Evolutionary conservation across 2,329 filamentous ascomycete genomes (phyloP).

Genomic region (Paraconiothyrium brasiliense): DNA sequence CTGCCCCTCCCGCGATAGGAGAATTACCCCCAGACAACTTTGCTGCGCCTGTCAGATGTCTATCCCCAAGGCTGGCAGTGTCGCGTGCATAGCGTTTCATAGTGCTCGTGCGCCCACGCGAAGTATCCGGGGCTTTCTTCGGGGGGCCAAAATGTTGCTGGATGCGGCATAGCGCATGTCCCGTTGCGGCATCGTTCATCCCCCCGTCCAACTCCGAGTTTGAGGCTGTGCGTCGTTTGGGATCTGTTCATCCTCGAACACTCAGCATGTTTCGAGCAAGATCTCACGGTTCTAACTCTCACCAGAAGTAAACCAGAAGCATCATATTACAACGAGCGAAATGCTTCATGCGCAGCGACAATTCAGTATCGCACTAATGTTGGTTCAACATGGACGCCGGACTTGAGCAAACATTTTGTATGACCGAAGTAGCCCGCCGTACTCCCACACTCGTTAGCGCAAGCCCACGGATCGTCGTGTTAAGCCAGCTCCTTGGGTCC

Average conservation of each 20-base stretch:
- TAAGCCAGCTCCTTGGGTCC: constrained; percentile 3
- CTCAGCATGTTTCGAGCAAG: neutral
- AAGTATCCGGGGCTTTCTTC: neutral
- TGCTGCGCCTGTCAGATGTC: constrained; percentile 13
- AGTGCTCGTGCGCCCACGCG: constrained; percentile 10
- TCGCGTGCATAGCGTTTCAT: constrained; percentile 12
- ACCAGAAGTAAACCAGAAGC: neutral
- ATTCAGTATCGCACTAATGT: neutral
- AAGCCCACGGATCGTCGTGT: constrained; percentile 2
- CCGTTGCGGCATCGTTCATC: neutral
- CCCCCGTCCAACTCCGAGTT: constrained; percentile 7
- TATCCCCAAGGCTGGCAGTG: constrained; percentile 1
- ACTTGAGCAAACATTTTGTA: neutral
- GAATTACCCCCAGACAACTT: neutral
- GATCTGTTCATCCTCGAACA: constrained; percentile 5
- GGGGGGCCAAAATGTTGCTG: constrained; percentile 19
- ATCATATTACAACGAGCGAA: neutral
- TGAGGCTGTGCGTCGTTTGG: constrained; percentile 15
- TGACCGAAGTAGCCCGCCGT: constrained; percentile 7
- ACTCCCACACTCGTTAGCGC: constrained; percentile 5
- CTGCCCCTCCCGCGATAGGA: neutral
- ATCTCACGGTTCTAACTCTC: neutral
- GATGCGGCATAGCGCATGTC: constrained; percentile 6
- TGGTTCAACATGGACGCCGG: neutral
- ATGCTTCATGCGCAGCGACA: no score